Percentiles rank a stretch among this genome's conserved stretches.
These are phyloP conservation scores for Vachellia pachyceras DNA, from an alignment of 306 rosid species.

Conservation along the genomic window DNA sequence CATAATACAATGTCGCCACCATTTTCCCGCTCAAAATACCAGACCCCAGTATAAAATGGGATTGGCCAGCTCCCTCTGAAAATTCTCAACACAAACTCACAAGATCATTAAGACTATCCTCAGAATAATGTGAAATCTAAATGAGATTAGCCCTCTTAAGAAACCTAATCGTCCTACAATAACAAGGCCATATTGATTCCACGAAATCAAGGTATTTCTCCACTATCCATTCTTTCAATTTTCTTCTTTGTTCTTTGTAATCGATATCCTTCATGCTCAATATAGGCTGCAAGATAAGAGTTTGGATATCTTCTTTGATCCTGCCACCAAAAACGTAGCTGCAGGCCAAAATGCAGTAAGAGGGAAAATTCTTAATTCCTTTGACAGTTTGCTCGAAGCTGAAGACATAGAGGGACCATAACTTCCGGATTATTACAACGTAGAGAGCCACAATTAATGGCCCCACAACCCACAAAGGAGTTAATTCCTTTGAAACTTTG, in stretches of 20 bases:
- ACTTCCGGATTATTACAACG: slow-evolving; percentile 58
- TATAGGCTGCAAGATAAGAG: slow-evolving; percentile 64
- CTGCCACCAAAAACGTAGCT: slow-evolving; percentile 60
- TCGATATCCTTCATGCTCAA: slow-evolving; percentile 58
- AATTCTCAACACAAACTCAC: slow-evolving; percentile 40
- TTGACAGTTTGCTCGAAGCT: slow-evolving; percentile 71
- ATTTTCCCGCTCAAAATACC: slow-evolving; percentile 50
- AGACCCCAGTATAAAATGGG: slow-evolving; percentile 66
- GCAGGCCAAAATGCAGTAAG: slow-evolving; percentile 58
- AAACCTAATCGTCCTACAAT: slow-evolving; percentile 80
- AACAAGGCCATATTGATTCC: slow-evolving; percentile 89
- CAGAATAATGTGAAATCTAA: slow-evolving; percentile 47
- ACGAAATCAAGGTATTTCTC: slow-evolving; percentile 80
- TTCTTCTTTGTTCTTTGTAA: slow-evolving; percentile 61
- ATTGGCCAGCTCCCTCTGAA: slow-evolving; percentile 43
- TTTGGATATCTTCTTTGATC: slow-evolving; percentile 59
- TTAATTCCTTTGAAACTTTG: slow-evolving; percentile 84
- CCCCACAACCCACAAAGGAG: slow-evolving; percentile 89
- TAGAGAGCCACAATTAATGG: slow-evolving; percentile 70
- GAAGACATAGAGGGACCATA: slow-evolving; percentile 67
- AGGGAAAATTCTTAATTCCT: slow-evolving; percentile 63
- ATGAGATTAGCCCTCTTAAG: slow-evolving; percentile 83
- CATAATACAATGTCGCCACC: slow-evolving; percentile 38
- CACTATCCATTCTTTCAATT: slow-evolving; percentile 52
- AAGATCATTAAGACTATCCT: slow-evolving; percentile 46